Percentiles rank a stretch among this genome's conserved stretches.
These are phyloP conservation scores for Phytomonas francai DNA, from an alignment of 208 protist genomes.

Conservation along the genomic window DNA sequence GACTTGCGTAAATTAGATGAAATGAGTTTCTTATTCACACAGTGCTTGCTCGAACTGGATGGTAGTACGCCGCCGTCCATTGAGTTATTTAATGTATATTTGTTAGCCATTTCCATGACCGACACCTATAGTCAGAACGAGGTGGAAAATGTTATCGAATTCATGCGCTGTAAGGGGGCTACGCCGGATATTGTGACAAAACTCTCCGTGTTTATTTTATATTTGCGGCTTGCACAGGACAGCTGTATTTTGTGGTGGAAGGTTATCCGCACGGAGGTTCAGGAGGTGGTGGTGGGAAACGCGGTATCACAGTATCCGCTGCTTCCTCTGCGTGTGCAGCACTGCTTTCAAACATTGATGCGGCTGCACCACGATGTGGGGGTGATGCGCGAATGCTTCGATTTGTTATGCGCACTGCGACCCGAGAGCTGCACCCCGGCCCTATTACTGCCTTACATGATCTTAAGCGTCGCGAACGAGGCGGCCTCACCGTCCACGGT, in stretches of 20 bases:
- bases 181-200: conserved; percentile 64
- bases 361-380: conserved; percentile 59
- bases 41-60: conserved; percentile 64
- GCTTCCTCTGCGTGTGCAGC: conserved; percentile 55
- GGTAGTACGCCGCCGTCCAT: conserved; percentile 29
- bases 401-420: conserved; percentile 30
- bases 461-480: conserved; percentile 58
- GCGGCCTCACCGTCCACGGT: conserved; percentile 43
- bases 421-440: conserved; percentile 36
- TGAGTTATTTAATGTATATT: conserved; percentile 84
- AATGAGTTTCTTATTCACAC: conserved; percentile 85
- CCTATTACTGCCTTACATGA: conserved; percentile 62
- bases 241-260: conserved; percentile 50
- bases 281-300: conserved; percentile 18
- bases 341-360: conserved; percentile 78
- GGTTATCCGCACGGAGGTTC: conserved; percentile 43
- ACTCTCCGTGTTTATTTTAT: conserved; percentile 78
- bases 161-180: conserved; percentile 45
- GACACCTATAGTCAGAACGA: conserved; percentile 85
- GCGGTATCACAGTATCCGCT: conserved; percentile 37
- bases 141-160: conserved; percentile 75
- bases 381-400: conserved; percentile 62
- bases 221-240: conserved; percentile 67
- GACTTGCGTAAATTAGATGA: conserved; percentile 78
- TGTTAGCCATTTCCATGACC: conserved; percentile 75